Base-by-base conservation (phyloP, 2,329 filamentous ascomycete species). In the Aspergillus tanneri region DNA sequence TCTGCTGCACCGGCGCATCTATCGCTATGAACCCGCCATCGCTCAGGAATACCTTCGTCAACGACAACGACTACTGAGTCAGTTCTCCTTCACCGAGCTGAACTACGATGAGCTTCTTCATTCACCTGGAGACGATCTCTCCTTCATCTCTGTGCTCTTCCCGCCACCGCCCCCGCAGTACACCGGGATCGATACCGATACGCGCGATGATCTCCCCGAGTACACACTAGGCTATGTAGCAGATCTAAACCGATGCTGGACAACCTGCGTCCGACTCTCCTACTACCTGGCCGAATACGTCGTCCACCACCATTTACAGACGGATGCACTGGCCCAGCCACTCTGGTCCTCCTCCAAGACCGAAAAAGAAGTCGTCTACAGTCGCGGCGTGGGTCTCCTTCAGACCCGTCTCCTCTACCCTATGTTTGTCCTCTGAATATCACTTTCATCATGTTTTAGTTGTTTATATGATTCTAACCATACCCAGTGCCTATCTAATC, bases 91-190 rank as follows among this genome's bases (percentile, higher is more conserved):
- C n/a, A 27, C 21, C 18, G 8, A 24, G 8, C 19, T 27, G 12
- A 39, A 36, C n/a, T 32, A 30, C 12, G 32, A 34, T 18, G 30
- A 47, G n/a, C 34, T 41, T 14, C 28, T 22, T 5, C n/a, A 36
- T 21, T 61, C 57, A 1, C 56, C 54, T 4, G 58, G 60, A 3
- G 58, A 62, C 39, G 59, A 62, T 12, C 42, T 64, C 10, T 52
- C 57, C 11, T 63, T 64, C 40, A 57, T 64, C 14, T 55, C 58
- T 1, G 52, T 57, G 11, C 42, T 64, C 14, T 64, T 63, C 4
- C 60, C 61, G 9, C 60, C 61, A 7, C 58, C 59, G 0, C 61
- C 61, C 19, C 60, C 61, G 16, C 52, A 59, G 8, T 64, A 64
- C 25, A 46, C 55, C 3, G n/a, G 40, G 12, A 48, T 34, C 30